Evolutionary conservation across 441 rosid species (phyloP).

Genomic region (Mallotus japonicus): DNA sequence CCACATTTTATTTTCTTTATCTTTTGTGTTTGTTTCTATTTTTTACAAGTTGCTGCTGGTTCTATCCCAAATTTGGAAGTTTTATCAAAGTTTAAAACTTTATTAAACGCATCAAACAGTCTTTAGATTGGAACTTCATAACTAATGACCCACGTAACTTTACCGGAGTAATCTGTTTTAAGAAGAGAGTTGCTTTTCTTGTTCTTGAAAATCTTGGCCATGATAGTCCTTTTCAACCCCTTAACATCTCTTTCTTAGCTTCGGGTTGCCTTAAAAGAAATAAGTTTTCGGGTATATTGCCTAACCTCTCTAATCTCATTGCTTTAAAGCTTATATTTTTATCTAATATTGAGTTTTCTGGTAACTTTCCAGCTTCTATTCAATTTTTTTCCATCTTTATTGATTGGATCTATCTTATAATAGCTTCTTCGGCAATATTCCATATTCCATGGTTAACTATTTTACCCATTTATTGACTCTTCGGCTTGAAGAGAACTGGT

Average conservation of each 20-base stretch:
- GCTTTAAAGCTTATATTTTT: conserved; percentile 59
- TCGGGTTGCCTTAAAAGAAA: conserved; percentile 78
- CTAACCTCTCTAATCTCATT: conserved; percentile 58
- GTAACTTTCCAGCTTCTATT: conserved; percentile 47
- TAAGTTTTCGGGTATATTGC: conserved; percentile 49
- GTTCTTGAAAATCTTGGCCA: conserved; percentile 67
- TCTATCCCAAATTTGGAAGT: conserved; percentile 46
- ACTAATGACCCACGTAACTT: conserved; percentile 58
- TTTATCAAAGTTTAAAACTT: conserved; percentile 54
- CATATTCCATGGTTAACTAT: conserved; percentile 41
- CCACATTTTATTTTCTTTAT: conserved; percentile 23
- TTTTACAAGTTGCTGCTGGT: conserved; percentile 31
- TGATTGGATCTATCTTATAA: conserved; percentile 66
- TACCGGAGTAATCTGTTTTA: conserved; percentile 68
- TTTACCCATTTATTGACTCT: conserved; percentile 71
- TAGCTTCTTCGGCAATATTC: conserved; percentile 56
- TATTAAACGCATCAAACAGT: conserved; percentile 47
- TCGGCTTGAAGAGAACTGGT: conserved; percentile 53
- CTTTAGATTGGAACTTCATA: conserved; percentile 56
- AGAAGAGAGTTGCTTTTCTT: conserved; percentile 54
- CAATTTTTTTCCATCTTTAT: conserved; percentile 44
- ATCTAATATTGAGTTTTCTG: conserved; percentile 61
- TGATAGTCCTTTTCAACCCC: conserved; percentile 47
- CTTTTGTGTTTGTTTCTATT: conserved; percentile 25
- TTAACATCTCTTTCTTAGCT: conserved; percentile 66